Base-by-base conservation (phyloP, 495 filamentous ascomycete species). In the Cudoniella acicularis region DNA sequence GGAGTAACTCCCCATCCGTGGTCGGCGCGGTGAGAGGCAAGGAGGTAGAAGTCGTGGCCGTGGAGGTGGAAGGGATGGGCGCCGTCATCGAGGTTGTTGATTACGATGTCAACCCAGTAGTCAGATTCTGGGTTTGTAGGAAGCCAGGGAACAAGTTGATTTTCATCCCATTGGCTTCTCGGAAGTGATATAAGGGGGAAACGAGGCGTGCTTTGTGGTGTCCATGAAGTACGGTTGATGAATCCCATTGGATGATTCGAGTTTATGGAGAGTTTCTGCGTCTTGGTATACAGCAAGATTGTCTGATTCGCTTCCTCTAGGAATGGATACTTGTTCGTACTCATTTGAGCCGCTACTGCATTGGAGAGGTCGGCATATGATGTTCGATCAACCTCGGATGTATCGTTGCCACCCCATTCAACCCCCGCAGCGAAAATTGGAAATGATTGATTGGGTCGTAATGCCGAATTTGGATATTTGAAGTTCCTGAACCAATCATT, bases 1-100 rank as follows among this genome's bases (percentile, higher is more conserved):
- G 10, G n/a, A 46, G 26, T 53, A 60, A 6, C 66, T 60, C 74
- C 68, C 52, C 53, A 64, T 1, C 62, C 62, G 23, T 52, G 41
- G 16, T 48, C 25, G n/a, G 70, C 67, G 0, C 72, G 76, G 22
- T 41, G 26, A 1, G 87, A 83, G 27, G 75, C 71, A 21, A 91
- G 69, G 8, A 90, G 73, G 64, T 95, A n/a, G n/a, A n/a, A n/a
- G n/a, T n/a, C n/a, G n/a, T n/a, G n/a, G n/a, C n/a, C n/a, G n/a
- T n/a, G n/a, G 2, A 81, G 65, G 56, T 82, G 79, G 64, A 81
- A 81, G 0, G 79, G 79, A 60, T 79, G 78, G 1, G 68, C 81
- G 27, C 86, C 87, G 0, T 75, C 67, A 66, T 94, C 89, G 11
- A 78, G 64, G 69, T 94, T 96, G 77, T 95, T 94, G 24, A 96